Conservation (phyloP, 1,139 yeast species). For the Lizanozyma gosingica region DNA sequence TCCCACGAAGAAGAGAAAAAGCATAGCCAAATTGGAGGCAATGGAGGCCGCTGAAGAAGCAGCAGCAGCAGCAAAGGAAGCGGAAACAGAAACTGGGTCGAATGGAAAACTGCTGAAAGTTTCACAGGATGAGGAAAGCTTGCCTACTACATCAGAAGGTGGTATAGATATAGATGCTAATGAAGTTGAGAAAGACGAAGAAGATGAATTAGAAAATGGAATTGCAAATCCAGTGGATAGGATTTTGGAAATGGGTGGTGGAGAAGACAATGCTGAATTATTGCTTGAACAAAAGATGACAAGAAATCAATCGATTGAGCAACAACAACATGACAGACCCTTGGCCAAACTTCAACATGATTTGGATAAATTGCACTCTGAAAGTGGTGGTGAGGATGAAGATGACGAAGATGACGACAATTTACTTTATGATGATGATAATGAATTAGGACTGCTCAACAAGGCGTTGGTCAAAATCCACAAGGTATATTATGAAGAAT, state of each 20-base stretch:
- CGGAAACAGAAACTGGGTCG: constrained; percentile 21
- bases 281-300: constrained; percentile 47
- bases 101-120: constrained; percentile 3
- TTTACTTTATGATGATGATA: constrained; percentile 71
- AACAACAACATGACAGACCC: constrained; percentile 68
- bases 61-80: constrained; percentile 7
- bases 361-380: constrained; percentile 37
- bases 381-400: constrained; percentile 9
- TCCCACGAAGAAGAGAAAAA: constrained; percentile 52
- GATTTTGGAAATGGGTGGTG: constrained; percentile 40
- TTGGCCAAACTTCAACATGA: constrained; percentile 75
- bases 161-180: no score
- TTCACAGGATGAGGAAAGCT: constrained; percentile 1
- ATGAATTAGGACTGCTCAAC: constrained; percentile 59
- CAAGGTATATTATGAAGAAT: constrained; percentile 46
- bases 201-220: constrained; percentile 8
- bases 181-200: constrained; percentile 6
- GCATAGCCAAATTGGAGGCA: constrained; percentile 44
- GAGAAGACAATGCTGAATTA: constrained; percentile 36
- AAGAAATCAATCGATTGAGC: constrained; percentile 50
- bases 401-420: constrained; percentile 41
- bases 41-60: constrained; percentile 16
- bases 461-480: constrained; percentile 59
- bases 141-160: no score
- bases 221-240: constrained; percentile 41